A percentile compares a stretch with the other conserved stretches of the same genome.
Conservation (phyloP, 2,329 filamentous ascomycete species). For the Acephala macrosclerotiorum region DNA sequence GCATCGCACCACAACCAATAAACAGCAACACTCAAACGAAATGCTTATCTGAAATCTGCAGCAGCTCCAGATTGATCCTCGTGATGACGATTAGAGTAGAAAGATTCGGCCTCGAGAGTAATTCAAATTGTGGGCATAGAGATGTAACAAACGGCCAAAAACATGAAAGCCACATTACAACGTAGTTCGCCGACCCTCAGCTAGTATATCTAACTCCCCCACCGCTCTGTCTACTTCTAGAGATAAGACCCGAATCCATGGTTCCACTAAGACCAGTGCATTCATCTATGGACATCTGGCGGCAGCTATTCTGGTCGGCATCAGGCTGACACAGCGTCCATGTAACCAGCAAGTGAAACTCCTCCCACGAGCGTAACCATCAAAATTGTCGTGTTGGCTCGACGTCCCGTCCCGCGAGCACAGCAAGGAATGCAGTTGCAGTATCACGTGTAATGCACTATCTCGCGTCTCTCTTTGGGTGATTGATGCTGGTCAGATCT, state of each 20-base stretch:
- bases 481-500: not conserved
- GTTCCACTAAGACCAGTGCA: not conserved
- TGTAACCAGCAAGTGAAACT: not conserved
- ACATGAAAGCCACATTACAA: constrained; percentile 1
- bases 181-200: not conserved
- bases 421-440: not conserved
- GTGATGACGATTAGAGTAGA: not conserved
- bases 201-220: not conserved
- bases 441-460: not conserved
- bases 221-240: not conserved
- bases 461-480: not conserved
- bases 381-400: not conserved
- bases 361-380: not conserved
- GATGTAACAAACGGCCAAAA: constrained; percentile 4
- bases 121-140: not conserved
- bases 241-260: not conserved
- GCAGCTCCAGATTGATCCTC: not conserved
- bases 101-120: not conserved
- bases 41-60: not conserved
- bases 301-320: not conserved
- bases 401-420: not conserved
- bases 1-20: not conserved
- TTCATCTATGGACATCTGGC: not conserved
- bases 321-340: not conserved
- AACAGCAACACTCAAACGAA: not conserved